Evolutionary conservation across 225 moss, liverwort and hornwort species (phyloP).

Genomic region (Marchantia polymorpha): DNA sequence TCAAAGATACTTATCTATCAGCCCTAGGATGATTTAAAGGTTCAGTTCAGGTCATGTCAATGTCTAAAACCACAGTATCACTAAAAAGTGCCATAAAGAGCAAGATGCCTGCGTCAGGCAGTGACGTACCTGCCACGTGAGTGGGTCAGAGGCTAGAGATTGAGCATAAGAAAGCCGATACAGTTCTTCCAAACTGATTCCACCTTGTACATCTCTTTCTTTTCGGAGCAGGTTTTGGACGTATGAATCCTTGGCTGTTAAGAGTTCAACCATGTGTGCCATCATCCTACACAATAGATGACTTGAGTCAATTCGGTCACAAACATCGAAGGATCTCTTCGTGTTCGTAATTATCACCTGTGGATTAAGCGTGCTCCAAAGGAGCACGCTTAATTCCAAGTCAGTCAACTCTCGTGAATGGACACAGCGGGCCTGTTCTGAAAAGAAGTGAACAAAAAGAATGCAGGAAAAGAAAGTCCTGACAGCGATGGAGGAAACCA

Average conservation of each 20-base stretch:
- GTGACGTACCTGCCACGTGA: slow-evolving; percentile 80
- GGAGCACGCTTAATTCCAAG: background rate
- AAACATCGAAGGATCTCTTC: background rate
- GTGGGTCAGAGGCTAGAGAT: slow-evolving; percentile 79
- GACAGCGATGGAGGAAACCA: background rate
- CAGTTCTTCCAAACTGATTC: slow-evolving; percentile 89
- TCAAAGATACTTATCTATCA: background rate
- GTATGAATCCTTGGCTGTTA: slow-evolving; percentile 83
- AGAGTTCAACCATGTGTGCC: slow-evolving; percentile 82
- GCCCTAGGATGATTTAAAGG: background rate
- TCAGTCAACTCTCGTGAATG: background rate
- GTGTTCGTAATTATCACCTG: background rate
- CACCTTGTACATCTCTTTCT: slow-evolving; percentile 69
- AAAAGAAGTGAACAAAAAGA: background rate
- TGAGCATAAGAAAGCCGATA: slow-evolving; percentile 87
- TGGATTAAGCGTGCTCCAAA: background rate
- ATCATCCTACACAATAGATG: slow-evolving; percentile 57
- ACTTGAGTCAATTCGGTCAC: background rate
- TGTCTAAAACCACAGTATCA: no score
- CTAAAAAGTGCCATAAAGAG: background rate
- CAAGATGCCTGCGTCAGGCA: background rate
- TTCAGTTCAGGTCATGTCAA: background rate
- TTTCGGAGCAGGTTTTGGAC: slow-evolving; percentile 67
- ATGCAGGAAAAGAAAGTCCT: background rate
- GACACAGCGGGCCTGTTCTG: no score